Base-by-base conservation (phyloP, 2,329 filamentous ascomycete species). In the Trichoderma atrobrunneum region DNA sequence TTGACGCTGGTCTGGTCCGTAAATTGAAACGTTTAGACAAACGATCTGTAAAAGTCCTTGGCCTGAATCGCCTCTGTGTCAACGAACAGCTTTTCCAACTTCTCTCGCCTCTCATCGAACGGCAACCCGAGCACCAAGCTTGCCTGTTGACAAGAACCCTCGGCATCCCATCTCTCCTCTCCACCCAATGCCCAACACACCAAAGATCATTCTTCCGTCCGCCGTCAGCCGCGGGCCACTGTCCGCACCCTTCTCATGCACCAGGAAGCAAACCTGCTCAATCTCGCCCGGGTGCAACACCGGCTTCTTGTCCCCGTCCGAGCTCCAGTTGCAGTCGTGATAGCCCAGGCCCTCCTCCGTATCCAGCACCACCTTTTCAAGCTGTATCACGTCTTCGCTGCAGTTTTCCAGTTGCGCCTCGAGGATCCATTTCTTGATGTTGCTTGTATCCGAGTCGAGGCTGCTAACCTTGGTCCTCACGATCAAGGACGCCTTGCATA, bases 381-480 rank as follows among this genome's bases (percentile, higher is more conserved):
- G 86, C 78, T 93, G 89, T 75, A 98, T 92, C 5, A 90, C 85
- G 59, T 91, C 91, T 79, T 98, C 95, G 61, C 93, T 93, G 78
- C 95, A 93, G 81, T 98, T 99, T 84, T 99, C 96, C 72, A 99
- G 82, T 83, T 99, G 96, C 30, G 95, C 96, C 81, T 99, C 96
- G 64, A 99, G 86, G 16, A 93, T 90, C 88, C 93, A 97, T 72
- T 83, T 79, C 73, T 84, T 74, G 32, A 28, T 72, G 60, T n/a
- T 64, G 36, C 39, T 56, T 8, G 64, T 7, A 32, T 62, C 56
- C 30, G 68, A 70, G 34, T 70, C 61, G 34, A 69, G 62, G 18
- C 86, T 78, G 4, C 92, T 93, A 3, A 94, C 89, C 81, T 98
- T 99, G 1, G 95, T 98, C 74, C 95, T 87, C 72, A 99, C 95